Conservation (phyloP, 1,139 yeast species). For the Yamadazyma diospyri region DNA sequence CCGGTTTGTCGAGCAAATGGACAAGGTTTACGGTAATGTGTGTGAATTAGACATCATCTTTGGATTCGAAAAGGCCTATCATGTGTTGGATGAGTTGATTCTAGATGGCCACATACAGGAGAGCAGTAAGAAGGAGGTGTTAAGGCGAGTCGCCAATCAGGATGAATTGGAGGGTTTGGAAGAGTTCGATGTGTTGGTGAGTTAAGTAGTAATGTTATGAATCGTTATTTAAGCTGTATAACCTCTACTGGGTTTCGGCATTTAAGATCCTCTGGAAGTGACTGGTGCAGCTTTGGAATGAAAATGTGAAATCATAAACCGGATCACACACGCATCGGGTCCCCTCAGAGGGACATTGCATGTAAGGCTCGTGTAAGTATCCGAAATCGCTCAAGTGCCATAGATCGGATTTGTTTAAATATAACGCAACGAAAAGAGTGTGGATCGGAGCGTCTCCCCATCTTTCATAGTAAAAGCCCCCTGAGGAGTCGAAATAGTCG, state of each 20-base stretch:
- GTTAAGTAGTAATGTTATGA: neutral
- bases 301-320: slow-evolving; percentile 24
- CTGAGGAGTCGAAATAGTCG: slow-evolving; percentile 24
- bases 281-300: slow-evolving; percentile 29
- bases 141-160: slow-evolving; percentile 74
- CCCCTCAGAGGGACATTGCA: slow-evolving; percentile 29
- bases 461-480: slow-evolving; percentile 38
- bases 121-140: slow-evolving; percentile 74
- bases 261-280: slow-evolving; percentile 18
- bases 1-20: slow-evolving; percentile 95
- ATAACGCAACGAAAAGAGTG: slow-evolving; percentile 25
- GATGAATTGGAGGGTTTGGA: slow-evolving; percentile 58
- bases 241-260: neutral
- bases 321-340: slow-evolving; percentile 33
- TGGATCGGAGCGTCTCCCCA: slow-evolving; percentile 46
- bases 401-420: slow-evolving; percentile 21
- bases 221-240: slow-evolving; percentile 1
- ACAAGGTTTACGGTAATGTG: slow-evolving; percentile 92
- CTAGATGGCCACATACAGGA: slow-evolving; percentile 84
- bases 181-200: slow-evolving; percentile 41
- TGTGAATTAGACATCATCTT: slow-evolving; percentile 91
- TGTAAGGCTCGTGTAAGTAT: slow-evolving; percentile 33
- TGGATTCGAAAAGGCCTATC: slow-evolving; percentile 91
- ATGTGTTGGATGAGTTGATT: slow-evolving; percentile 84
- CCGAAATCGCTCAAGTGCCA: slow-evolving; percentile 34